Base-by-base conservation (phyloP, 2,329 filamentous ascomycete species). In the Parastagonospora avenae region DNA sequence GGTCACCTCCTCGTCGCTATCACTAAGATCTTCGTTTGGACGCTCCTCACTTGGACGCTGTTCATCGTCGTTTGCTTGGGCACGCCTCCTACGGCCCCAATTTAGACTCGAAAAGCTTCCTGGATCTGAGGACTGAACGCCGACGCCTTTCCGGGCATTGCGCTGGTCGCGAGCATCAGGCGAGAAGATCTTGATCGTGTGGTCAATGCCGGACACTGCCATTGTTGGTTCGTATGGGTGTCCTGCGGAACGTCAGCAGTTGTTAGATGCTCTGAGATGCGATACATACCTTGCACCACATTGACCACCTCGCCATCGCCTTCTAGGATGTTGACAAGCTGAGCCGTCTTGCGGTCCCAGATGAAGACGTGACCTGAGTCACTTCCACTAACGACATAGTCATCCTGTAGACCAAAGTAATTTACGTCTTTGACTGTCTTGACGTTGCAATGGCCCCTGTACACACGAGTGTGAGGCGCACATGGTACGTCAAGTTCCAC, bases 251-350 rank as follows among this genome's bases (percentile, higher is more conserved):
- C 42, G 41, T 71, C 50, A 68, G 56, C 33, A 44, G 39, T 2
- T 29, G n/a, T 33, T 2, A 16, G 15, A 15, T 37, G 6, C 8
- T 12, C 27, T 6, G 28, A 1, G 33, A 2, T 4, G 4, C 11
- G 15, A 4, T 19, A 4, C 69, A 42, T 66, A 80, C 82, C 83
- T 78, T 87, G 84, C 11, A 87, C 76, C 12, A 89, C 86, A 60
- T 89, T 89, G 49, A 88, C 86, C n/a, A 87, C 83, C 55, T 89
- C 86, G 19, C 82, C 82, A 64, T 89, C 86, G 1, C 83, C 86
- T 66, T 86, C 81, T 6, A 88, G 75, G 12, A 89, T 85, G 62
- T 87, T 87, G 42, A 88, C 76, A 42, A 89, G 72, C 48, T 84
- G 75, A 14, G 77, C 75, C 4, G 83, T 85, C 61, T 85, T 84